Evolutionary conservation across 768 basidiomycete species (phyloP), one percentile per base, ranked within the genome.

Genomic region (Boletellus sp.): DNA sequence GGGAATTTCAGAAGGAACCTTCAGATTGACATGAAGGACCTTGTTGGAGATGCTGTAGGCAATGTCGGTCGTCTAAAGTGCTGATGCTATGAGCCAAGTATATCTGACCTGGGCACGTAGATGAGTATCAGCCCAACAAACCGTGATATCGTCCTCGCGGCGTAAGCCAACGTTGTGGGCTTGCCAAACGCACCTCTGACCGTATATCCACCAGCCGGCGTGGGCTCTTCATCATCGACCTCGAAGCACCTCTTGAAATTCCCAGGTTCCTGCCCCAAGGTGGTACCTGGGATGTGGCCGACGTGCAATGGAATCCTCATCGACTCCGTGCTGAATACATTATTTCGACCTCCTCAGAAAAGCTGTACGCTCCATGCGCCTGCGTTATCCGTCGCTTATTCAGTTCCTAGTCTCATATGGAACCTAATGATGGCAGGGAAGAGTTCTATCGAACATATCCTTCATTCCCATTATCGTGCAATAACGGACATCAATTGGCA

Each of bases 401-500:
- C 36, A 15, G 24, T 11, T 33, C 26, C 8, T 51, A 88, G 88
- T 37, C 77, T 99, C 3, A 91, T 99, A 50, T 99, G 96, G 95
- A 96, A 98, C 69, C 73, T 97, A n/a, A 66, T 80, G 47, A 72
- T 86, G 37, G 67, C 76, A 15, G 83, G 83, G 15, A 86, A 87
- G 59, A 87, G 85, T 2, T 85, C 87, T 2, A 91, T 99, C 31
- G 78, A 93, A 57, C 83, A 89, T 52, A 84, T 91, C 28, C 75
- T 97, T 5, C 85, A 86, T 52, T 87, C 90, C 1, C 96, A 99
- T 63, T 90, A 92, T 54, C 84, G 95, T 39, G 93, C 94, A 5
- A 94, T 99, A 47, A 97, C 96, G 3, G 96, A 99, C 62, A 91
- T 98, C 62, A 98, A 99, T 63, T 99, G 95, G 95, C 90, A 93